Evolutionary conservation across 2,329 filamentous ascomycete species (phyloP).

Genomic region (Xylaria polymorpha): DNA sequence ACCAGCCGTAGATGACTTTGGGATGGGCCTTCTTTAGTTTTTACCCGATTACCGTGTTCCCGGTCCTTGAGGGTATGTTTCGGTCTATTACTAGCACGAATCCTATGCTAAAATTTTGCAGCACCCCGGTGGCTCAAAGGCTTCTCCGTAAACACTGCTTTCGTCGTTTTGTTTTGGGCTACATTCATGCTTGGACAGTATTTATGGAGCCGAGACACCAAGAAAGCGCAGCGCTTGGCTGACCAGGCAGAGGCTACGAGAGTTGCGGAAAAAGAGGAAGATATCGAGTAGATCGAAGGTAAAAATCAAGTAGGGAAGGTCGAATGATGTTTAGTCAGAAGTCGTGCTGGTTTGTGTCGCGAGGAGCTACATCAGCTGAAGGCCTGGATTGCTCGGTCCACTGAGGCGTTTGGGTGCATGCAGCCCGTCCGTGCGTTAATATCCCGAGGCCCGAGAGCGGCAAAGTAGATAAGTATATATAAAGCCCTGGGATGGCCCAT

Average conservation of each 20-base stretch:
- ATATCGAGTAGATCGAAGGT: not conserved
- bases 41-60: conserved; percentile 1
- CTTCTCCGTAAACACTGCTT: conserved; percentile 1
- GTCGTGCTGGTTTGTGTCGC: not conserved
- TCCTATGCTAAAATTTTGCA: not conserved
- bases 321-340: not conserved
- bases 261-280: not conserved
- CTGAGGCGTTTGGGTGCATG: not conserved
- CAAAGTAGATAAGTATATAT: not conserved
- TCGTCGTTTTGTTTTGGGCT: not conserved
- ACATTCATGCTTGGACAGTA: conserved; percentile 1
- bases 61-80: conserved; percentile 3
- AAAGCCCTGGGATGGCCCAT: not conserved
- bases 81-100: not conserved
- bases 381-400: not conserved
- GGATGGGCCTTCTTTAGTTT: conserved; percentile 7
- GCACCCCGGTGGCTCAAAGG: conserved; percentile 3
- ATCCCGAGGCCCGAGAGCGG: not conserved
- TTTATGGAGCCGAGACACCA: not conserved
- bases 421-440: not conserved
- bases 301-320: not conserved
- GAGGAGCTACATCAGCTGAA: not conserved
- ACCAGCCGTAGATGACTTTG: not conserved
- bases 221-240: not conserved
- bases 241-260: not conserved